These are phyloP conservation scores for Irpex rosettiformis DNA, from an alignment of 1,284 basidiomycete genomes.

Conservation along the genomic window DNA sequence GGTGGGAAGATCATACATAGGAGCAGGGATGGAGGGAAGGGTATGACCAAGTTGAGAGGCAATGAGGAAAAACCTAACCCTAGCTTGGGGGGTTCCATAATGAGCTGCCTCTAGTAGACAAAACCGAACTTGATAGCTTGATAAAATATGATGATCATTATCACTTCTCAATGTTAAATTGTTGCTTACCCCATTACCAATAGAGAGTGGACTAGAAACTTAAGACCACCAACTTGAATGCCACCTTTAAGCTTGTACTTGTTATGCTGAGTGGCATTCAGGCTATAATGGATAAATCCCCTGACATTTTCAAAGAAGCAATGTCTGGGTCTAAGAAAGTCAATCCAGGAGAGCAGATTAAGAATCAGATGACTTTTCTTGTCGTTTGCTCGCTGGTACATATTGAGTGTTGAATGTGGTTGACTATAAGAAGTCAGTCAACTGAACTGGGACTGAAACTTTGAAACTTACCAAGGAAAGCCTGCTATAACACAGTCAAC, in stretches of 20 bases:
- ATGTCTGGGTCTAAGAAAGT: constrained; percentile 55
- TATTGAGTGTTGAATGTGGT: constrained; percentile 36
- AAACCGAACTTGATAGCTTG: constrained; percentile 48
- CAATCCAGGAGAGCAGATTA: constrained; percentile 59
- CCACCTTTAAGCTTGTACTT: constrained; percentile 51
- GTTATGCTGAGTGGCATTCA: constrained; percentile 49
- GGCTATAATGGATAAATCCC: constrained; percentile 57
- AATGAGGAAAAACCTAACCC: constrained; percentile 68
- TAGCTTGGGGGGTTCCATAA: constrained; percentile 69
- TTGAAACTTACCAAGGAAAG: constrained; percentile 70
- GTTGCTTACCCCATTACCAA: constrained; percentile 55
- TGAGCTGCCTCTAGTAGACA: constrained; percentile 65
- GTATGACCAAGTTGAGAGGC: constrained; percentile 50
- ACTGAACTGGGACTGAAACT: background rate
- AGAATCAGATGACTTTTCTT: constrained; percentile 48
- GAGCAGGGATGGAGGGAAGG: constrained; percentile 63
- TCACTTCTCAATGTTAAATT: too few relatives aligned
- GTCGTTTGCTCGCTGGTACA: constrained; percentile 35
- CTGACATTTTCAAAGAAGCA: constrained; percentile 72
- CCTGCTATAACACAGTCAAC: constrained; percentile 64
- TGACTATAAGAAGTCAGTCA: constrained; percentile 26
- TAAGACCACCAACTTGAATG: constrained; percentile 64
- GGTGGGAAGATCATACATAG: constrained; percentile 60
- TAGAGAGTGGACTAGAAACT: constrained; percentile 56
- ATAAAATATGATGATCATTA: background rate